Conservation (phyloP, 2,329 filamentous ascomycete genomes). For the Diplocarpon mali region DNA sequence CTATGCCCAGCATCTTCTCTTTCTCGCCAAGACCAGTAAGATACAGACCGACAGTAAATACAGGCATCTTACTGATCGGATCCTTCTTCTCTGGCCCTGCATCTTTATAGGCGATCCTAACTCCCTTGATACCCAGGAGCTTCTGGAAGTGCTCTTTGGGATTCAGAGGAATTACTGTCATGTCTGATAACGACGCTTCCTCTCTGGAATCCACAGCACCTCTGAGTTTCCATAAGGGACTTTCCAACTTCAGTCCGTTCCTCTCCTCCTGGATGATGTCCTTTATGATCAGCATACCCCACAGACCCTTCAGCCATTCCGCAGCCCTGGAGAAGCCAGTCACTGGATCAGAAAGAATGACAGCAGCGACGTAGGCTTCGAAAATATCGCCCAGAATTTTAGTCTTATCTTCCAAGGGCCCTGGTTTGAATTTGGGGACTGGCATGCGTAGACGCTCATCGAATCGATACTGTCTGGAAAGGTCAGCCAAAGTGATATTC, state of each 20-base stretch:
- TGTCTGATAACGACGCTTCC: not conserved
- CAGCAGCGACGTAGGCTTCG: conserved; percentile 77
- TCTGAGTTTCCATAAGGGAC: conserved; percentile 23
- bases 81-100: conserved; percentile 42
- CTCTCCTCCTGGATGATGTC: conserved; percentile 36
- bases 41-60: conserved; percentile 53
- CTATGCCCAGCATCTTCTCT: conserved; percentile 49
- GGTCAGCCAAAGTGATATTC: conserved; percentile 65
- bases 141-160: conserved; percentile 43
- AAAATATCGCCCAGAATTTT: conserved; percentile 83
- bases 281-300: conserved; percentile 52
- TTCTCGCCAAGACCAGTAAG: conserved; percentile 59
- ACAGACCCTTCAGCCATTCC: conserved; percentile 65
- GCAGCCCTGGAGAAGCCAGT: conserved; percentile 51
- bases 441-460: conserved; percentile 41
- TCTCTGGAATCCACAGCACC: conserved; percentile 10
- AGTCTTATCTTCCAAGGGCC: conserved; percentile 38
- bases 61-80: conserved; percentile 39
- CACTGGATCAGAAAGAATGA: conserved; percentile 55
- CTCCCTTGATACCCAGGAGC: conserved; percentile 39
- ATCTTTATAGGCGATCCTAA: conserved; percentile 52
- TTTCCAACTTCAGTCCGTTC: conserved; percentile 13
- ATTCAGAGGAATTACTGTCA: conserved; percentile 23
- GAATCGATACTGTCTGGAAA: conserved; percentile 60
- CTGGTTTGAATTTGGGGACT: not conserved